phyloP scores from a whole-genome alignment of 1,284 basidiomycete species.

The Puccinia polysora region DNA sequence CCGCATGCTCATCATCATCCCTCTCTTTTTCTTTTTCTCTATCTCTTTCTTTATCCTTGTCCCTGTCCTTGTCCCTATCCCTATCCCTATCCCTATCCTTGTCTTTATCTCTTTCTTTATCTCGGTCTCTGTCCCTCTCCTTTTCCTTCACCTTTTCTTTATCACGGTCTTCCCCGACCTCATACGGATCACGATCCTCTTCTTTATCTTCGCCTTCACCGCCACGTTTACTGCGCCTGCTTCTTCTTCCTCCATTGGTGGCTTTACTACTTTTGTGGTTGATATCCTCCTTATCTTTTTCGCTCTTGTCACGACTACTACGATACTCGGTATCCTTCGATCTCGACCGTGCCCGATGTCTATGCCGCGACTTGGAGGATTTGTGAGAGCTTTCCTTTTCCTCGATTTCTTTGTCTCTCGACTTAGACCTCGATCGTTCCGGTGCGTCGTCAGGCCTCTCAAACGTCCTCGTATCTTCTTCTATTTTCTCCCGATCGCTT shows the following conservation, averaged over 20 bases:
- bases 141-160: slow-evolving; percentile 25
- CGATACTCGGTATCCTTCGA: slow-evolving; percentile 40
- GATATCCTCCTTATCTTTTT: slow-evolving; percentile 38
- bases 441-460: slow-evolving; percentile 19
- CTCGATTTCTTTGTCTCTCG: slow-evolving; percentile 39
- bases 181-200: slow-evolving; percentile 17
- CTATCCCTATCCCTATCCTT: slow-evolving; percentile 20
- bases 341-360: slow-evolving; percentile 36
- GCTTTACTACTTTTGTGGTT: slow-evolving; percentile 4
- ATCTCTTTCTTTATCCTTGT: slow-evolving; percentile 14
- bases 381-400: slow-evolving; percentile 30
- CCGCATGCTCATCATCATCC: slow-evolving; percentile 31
- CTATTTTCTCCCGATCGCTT: slow-evolving; percentile 28
- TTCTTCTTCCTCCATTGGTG: slow-evolving; percentile 24
- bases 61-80: slow-evolving; percentile 10
- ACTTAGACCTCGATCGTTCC: slow-evolving; percentile 39
- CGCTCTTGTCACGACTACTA: slow-evolving; percentile 38
- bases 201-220: slow-evolving; percentile 22
- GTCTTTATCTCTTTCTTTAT: slow-evolving; percentile 24
- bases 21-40: slow-evolving; percentile 7
- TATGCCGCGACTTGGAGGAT: slow-evolving; percentile 18
- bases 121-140: slow-evolving; percentile 24
- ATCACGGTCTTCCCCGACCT: slow-evolving; percentile 21
- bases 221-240: slow-evolving; percentile 35
- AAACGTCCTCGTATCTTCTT: slow-evolving; percentile 2